These are phyloP conservation scores for Chlorella sp. DNA, from an alignment of 139 green algal genomes.

Conservation along the genomic window DNA sequence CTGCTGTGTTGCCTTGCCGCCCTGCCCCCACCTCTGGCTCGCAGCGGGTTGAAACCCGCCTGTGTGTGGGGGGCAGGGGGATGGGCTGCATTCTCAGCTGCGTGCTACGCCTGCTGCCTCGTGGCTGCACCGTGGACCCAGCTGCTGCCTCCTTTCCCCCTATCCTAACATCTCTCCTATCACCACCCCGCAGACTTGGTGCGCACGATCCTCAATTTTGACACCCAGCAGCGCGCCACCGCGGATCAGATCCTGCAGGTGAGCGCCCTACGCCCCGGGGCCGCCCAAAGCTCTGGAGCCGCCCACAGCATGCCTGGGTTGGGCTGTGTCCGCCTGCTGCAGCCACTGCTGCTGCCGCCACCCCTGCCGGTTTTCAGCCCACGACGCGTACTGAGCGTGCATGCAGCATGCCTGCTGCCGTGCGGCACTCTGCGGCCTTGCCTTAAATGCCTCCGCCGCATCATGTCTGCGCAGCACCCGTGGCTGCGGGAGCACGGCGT, in stretches of 20 bases:
- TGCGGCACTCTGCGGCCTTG: too few relatives aligned
- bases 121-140: neutral
- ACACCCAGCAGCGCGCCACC: neutral
- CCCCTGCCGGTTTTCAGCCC: too few relatives aligned
- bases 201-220: conserved; percentile 12
- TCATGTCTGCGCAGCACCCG: conserved; percentile 26
- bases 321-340: neutral
- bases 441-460: neutral
- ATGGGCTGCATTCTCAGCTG: too few relatives aligned
- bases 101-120: neutral
- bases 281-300: too few relatives aligned
- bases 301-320: neutral
- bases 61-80: too few relatives aligned
- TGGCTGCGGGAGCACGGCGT: conserved; percentile 65
- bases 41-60: too few relatives aligned
- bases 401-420: too few relatives aligned
- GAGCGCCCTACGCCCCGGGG: too few relatives aligned
- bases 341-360: too few relatives aligned
- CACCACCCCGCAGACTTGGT: conserved; percentile 27
- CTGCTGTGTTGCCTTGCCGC: too few relatives aligned
- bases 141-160: neutral
- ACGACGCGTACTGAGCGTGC: too few relatives aligned
- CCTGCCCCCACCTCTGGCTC: neutral
- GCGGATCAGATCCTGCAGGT: conserved; percentile 4
- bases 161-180: too few relatives aligned